A percentile compares a stretch with the other conserved stretches of the same genome.
Conservation (phyloP, 73 alveolate genomes). For the Paraurostyla sp. region DNA sequence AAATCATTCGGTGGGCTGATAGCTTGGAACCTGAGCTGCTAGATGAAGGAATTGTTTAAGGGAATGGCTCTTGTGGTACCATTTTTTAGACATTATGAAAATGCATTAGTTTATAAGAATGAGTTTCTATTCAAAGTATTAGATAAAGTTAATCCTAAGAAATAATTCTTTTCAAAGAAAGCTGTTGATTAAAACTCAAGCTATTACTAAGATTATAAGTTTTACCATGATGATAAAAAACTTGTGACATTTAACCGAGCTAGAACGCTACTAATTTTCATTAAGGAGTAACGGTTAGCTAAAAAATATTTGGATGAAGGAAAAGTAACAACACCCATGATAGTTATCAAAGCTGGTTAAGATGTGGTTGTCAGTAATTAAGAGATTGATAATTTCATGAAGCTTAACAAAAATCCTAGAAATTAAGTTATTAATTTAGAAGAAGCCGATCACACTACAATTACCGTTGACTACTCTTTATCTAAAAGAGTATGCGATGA, state of each 20-base stretch:
- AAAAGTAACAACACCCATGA: neutral
- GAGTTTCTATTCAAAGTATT: neutral
- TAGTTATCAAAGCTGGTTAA: neutral
- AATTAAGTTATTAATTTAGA: neutral
- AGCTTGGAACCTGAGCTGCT: neutral
- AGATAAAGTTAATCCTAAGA: neutral
- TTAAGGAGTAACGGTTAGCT: neutral
- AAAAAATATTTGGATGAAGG: neutral
- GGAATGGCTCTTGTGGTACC: conserved; percentile 39
- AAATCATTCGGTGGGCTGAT: conserved; percentile 39
- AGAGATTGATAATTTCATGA: neutral
- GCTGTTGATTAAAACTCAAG: neutral
- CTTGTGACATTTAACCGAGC: neutral
- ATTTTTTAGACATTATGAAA: neutral
- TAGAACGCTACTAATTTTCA: neutral
- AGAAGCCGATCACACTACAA: conserved; percentile 39
- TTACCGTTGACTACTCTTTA: neutral
- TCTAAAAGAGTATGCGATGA: neutral
- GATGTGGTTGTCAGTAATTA: neutral
- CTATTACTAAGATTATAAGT: conserved; percentile 13
- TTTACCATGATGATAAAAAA: neutral
- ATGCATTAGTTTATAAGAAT: neutral
- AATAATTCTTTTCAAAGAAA: neutral
- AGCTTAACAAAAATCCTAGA: neutral
- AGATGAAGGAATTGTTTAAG: neutral